A percentile compares a stretch with the other conserved stretches of the same genome.
Conservation (phyloP, 2,329 filamentous ascomycete species). For the Fusarium robinianum region DNA sequence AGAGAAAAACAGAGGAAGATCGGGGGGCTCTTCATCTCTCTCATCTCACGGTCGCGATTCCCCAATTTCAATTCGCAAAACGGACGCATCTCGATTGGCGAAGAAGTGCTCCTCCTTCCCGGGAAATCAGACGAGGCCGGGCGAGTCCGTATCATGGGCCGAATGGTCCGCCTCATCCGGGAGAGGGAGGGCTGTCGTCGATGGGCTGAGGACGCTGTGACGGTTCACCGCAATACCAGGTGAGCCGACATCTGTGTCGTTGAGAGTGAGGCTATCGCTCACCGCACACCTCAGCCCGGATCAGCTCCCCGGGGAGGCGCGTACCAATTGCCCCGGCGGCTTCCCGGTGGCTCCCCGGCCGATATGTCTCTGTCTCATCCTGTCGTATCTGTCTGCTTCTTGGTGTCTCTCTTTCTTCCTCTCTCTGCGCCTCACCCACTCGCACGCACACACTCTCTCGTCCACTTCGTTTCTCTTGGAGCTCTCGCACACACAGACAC, state of each 20-base stretch:
- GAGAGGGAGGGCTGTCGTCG: slow-evolving; percentile 8
- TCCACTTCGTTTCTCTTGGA: slow-evolving; percentile 7
- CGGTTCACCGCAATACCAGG: slow-evolving; percentile 22
- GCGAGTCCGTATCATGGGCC: too few relatives aligned
- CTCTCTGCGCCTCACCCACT: not conserved
- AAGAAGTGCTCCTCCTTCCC: slow-evolving; percentile 9
- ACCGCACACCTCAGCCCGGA: slow-evolving; percentile 36
- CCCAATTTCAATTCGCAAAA: slow-evolving; percentile 29
- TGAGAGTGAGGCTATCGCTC: slow-evolving; percentile 14
- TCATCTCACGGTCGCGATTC: slow-evolving; percentile 7
- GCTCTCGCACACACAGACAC: slow-evolving; percentile 17
- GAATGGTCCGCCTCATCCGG: too few relatives aligned
- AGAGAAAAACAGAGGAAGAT: slow-evolving; percentile 19
- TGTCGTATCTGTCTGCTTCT: not conserved
- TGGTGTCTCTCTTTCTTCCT: not conserved
- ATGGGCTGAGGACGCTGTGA: slow-evolving; percentile 30
- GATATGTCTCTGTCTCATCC: slow-evolving; percentile 12
- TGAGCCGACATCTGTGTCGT: slow-evolving; percentile 23
- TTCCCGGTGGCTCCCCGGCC: slow-evolving; percentile 30
- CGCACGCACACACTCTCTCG: not conserved
- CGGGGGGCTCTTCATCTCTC: slow-evolving; percentile 24
- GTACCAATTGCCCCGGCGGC: slow-evolving; percentile 5
- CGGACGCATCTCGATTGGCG: slow-evolving; percentile 31
- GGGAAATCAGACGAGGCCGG: too few relatives aligned
- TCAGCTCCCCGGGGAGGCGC: slow-evolving; percentile 18